These are phyloP conservation scores for Avicennia marina DNA, from an alignment of 257 asterid genomes.

Conservation along the genomic window DNA sequence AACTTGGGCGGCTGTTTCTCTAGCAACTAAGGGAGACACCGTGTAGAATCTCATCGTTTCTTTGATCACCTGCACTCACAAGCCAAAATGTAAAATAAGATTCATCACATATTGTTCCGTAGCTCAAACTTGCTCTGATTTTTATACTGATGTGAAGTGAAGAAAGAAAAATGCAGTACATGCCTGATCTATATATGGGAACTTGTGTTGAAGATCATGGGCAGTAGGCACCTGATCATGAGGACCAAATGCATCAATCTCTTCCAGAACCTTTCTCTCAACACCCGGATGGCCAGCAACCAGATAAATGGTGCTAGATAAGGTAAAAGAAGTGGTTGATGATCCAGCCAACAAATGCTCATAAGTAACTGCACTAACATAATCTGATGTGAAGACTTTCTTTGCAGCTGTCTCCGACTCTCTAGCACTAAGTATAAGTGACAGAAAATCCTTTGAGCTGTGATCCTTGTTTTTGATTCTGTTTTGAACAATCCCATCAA, in stretches of 20 bases:
- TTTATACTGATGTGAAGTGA: neutral
- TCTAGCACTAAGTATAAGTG: constrained; percentile 65
- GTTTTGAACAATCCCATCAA: constrained; percentile 58
- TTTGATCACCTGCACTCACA: constrained; percentile 65
- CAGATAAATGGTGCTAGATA: constrained; percentile 64
- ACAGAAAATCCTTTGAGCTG: constrained; percentile 64
- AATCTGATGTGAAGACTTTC: constrained; percentile 64
- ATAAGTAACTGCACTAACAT: constrained; percentile 80
- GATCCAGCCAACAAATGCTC: constrained; percentile 97
- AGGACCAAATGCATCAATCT: constrained; percentile 69
- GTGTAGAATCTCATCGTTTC: constrained; percentile 90
- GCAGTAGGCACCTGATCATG: constrained; percentile 58
- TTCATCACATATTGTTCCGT: too few relatives aligned
- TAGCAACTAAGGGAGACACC: constrained; percentile 86
- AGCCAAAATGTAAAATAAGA: neutral
- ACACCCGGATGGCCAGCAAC: constrained; percentile 67
- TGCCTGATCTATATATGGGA: constrained; percentile 78
- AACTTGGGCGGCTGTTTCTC: constrained; percentile 79
- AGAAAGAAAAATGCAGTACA: neutral
- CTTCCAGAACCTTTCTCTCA: constrained; percentile 61
- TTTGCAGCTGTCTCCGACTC: constrained; percentile 50
- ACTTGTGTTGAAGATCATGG: constrained; percentile 68
- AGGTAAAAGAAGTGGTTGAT: constrained; percentile 83
- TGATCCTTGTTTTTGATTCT: constrained; percentile 40
- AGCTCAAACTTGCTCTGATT: neutral